Evolutionary conservation across 1,139 yeast species (phyloP), one percentile per base, ranked within the genome.

Genomic region (Pichia sp.): DNA sequence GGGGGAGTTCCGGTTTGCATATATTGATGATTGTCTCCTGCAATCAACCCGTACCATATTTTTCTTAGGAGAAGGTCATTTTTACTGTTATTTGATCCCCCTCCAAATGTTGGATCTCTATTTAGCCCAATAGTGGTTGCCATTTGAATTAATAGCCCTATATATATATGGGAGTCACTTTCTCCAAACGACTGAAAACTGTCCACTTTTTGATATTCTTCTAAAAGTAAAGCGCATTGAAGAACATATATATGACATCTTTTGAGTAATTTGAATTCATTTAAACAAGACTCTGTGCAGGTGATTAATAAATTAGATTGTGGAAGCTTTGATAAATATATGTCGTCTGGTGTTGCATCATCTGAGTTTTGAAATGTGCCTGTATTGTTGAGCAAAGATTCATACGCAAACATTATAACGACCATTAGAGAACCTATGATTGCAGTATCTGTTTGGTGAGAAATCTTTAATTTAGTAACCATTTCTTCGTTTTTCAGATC

Each of bases 81-180:
- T 50, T 66, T 64, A 7, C 47, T 40, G 8, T 51, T 9, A 7
- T 40, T 51, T 4, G 47, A 38, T 10, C 46, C 27, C 1, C 50
- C n/a, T 20, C 67, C 71, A 41, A 59, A 71, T 29, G 63, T 66
- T 2, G 80, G 83, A 58, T 81, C 85, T 50, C 83, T 68, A 65
- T 81, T 77, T 31, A 82, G 62, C 0, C 85, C 85, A 49, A 80
- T 67, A 0, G 80, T 72, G 46, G 72, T 71, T 0, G 81, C 84
- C 70, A 76, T 73, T 56, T 77, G 80, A 2, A 79, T 65, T 49
- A 82, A 62, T 58, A 77, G 66, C 2, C 81, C 80, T 9, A 73
- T 68, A 52, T 73, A 72, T 0, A 75, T 72, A 53, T 75, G 78
- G 0, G 78, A 68, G 54, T 76, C 81, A 10, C 59, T 51, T 33